Percentiles rank a stretch among this genome's conserved stretches.
These are phyloP conservation scores for Amphichorda felina DNA, from an alignment of 2,329 filamentous ascomycete species.

Conservation along the genomic window DNA sequence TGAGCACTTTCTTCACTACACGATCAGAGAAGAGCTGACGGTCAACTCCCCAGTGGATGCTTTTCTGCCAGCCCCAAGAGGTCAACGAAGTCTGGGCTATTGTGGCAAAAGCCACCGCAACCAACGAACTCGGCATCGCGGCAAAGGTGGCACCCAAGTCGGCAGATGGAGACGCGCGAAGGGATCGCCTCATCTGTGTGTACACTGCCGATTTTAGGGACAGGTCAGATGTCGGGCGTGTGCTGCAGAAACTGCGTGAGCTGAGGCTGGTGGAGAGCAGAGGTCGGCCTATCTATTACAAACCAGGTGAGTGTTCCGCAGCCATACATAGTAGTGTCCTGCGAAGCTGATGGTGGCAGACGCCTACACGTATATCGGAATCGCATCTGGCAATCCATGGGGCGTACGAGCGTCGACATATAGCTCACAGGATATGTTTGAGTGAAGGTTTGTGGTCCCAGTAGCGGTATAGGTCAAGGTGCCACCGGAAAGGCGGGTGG, in stretches of 20 bases:
- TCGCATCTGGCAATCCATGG: constrained; percentile 49
- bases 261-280: constrained; percentile 43
- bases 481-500: no score
- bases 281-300: constrained; percentile 59
- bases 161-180: constrained; percentile 20
- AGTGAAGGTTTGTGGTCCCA: no score
- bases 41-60: constrained; percentile 54
- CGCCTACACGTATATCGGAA: constrained; percentile 55
- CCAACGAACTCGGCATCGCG: constrained; percentile 56
- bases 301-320: constrained; percentile 42
- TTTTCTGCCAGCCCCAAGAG: constrained; percentile 44
- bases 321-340: background rate
- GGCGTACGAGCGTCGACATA: constrained; percentile 48
- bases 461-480: no score
- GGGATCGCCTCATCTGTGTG: constrained; percentile 55
- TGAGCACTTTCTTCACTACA: background rate
- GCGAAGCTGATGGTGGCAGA: constrained; percentile 23
- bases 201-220: constrained; percentile 70
- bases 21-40: constrained; percentile 7
- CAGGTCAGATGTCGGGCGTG: constrained; percentile 53
- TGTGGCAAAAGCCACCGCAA: constrained; percentile 54
- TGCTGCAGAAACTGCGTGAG: constrained; percentile 49
- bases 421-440: constrained; percentile 29
- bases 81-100: constrained; percentile 54
- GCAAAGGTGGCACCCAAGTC: constrained; percentile 59